These are phyloP conservation scores for Pyrus hybrid DNA, from an alignment of 331 rosid species.

Conservation along the genomic window DNA sequence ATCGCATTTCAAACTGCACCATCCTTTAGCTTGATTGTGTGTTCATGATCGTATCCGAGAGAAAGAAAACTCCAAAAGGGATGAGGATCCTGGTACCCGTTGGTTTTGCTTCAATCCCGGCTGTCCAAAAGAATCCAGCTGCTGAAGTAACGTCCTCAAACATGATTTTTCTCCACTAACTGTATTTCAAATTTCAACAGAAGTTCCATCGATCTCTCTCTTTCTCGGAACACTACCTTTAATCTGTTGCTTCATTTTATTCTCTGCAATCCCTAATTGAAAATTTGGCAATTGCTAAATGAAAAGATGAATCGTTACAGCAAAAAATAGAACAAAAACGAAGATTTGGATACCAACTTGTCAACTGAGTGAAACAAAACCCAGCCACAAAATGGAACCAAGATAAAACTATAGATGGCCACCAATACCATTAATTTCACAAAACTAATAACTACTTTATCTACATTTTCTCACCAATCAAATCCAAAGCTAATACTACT, in stretches of 20 bases:
- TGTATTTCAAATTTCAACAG: too few species aligned
- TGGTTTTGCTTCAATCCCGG: too few species aligned
- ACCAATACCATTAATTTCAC: neutral
- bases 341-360: neutral
- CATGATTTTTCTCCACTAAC: too few species aligned
- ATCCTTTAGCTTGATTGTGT: too few species aligned
- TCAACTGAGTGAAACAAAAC: neutral
- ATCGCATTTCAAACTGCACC: too few species aligned
- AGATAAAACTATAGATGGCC: neutral
- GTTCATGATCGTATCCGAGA: too few species aligned
- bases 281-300: neutral
- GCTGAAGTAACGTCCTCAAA: too few species aligned
- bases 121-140: too few species aligned
- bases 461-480: neutral
- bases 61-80: too few species aligned
- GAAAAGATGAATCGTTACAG: neutral
- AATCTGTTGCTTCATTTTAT: neutral
- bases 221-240: too few species aligned
- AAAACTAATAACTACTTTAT: neutral
- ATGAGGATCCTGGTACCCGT: too few species aligned
- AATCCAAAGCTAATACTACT: neutral
- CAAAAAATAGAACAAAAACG: neutral
- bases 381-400: neutral
- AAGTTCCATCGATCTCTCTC: too few species aligned
- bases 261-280: neutral